Percentiles rank a stretch among this genome's conserved stretches.
These are phyloP conservation scores for Penicillium cosmopolitanum DNA, from an alignment of 495 filamentous ascomycete species.

Conservation along the genomic window DNA sequence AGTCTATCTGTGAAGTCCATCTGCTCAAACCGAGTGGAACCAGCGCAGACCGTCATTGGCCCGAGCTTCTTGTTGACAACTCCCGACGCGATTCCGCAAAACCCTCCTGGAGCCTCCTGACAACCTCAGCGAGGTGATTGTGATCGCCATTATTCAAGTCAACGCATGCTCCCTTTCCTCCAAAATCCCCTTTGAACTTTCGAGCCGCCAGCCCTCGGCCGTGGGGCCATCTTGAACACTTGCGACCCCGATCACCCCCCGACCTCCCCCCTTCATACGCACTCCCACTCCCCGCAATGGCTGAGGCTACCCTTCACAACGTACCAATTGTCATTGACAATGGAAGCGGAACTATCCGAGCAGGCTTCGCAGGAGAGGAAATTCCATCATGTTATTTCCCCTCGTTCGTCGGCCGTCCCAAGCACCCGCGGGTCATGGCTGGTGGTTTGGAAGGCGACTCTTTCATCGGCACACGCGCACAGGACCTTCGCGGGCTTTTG, in stretches of 20 bases:
- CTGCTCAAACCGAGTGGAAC: not conserved
- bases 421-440: constrained; percentile 93
- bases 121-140: constrained; percentile 15
- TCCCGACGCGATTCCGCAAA: constrained; percentile 34
- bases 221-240: constrained; percentile 40
- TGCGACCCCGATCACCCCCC: constrained; percentile 26
- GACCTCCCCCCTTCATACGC: constrained; percentile 22
- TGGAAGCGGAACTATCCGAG: constrained; percentile 95
- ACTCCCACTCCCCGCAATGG: constrained; percentile 58
- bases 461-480: constrained; percentile 92
- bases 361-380: constrained; percentile 95
- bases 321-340: constrained; percentile 99
- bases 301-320: constrained; percentile 84
- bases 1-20: not conserved
- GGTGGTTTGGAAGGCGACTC: constrained; percentile 96
- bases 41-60: constrained; percentile 33
- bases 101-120: constrained; percentile 26
- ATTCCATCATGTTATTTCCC: constrained; percentile 95
- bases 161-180: constrained; percentile 12
- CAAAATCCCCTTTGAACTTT: constrained; percentile 7
- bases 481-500: constrained; percentile 88
- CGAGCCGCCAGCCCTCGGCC: constrained; percentile 35
- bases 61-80: constrained; percentile 51
- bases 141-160: constrained; percentile 18
- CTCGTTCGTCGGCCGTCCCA: constrained; percentile 96